A percentile compares a stretch with the other conserved stretches of the same genome.
Evolutionary conservation across 2,329 filamentous ascomycete genomes (phyloP).

Genomic region (Venturia aucupariae): DNA sequence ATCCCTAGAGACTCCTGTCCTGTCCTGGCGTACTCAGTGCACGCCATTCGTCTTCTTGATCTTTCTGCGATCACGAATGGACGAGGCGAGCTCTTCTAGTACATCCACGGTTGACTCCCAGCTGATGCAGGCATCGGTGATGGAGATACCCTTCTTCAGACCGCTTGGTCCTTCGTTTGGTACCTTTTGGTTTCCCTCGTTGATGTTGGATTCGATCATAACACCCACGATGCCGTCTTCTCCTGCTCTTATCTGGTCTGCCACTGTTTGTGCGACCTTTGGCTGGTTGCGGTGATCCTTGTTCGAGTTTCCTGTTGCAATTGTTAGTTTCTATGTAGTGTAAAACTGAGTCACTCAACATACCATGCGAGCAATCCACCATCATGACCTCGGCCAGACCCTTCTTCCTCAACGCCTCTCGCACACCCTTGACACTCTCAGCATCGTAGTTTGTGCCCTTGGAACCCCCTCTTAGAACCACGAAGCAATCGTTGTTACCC

Average conservation of each 20-base stretch:
- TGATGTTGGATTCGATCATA: slow-evolving; percentile 98
- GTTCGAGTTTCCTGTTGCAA: slow-evolving; percentile 69
- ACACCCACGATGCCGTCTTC: slow-evolving; percentile 87
- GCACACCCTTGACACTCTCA: slow-evolving; percentile 68
- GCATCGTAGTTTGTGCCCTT: slow-evolving; percentile 91
- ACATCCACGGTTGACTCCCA: slow-evolving; percentile 80
- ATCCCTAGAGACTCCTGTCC: too few species aligned
- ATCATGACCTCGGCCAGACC: slow-evolving; percentile 83
- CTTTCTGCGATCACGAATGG: slow-evolving; percentile 65
- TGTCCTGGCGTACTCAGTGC: not conserved
- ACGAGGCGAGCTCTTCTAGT: slow-evolving; percentile 76
- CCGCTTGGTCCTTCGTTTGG: slow-evolving; percentile 68
- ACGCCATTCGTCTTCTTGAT: slow-evolving; percentile 7
- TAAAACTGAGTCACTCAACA: slow-evolving; percentile 21
- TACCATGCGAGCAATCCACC: slow-evolving; percentile 97
- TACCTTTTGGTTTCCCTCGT: slow-evolving; percentile 72
- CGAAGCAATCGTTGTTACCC: slow-evolving; percentile 95
- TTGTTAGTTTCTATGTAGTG: not conserved
- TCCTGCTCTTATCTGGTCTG: slow-evolving; percentile 77
- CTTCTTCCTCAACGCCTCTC: slow-evolving; percentile 73
- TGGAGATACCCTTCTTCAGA: slow-evolving; percentile 83
- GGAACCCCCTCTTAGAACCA: slow-evolving; percentile 86
- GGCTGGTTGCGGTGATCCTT: slow-evolving; percentile 98
- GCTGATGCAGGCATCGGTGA: slow-evolving; percentile 92
- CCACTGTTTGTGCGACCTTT: slow-evolving; percentile 73